These are phyloP conservation scores for Hibiscus tridactylites DNA, from an alignment of 345 rosid species.

Conservation along the genomic window DNA sequence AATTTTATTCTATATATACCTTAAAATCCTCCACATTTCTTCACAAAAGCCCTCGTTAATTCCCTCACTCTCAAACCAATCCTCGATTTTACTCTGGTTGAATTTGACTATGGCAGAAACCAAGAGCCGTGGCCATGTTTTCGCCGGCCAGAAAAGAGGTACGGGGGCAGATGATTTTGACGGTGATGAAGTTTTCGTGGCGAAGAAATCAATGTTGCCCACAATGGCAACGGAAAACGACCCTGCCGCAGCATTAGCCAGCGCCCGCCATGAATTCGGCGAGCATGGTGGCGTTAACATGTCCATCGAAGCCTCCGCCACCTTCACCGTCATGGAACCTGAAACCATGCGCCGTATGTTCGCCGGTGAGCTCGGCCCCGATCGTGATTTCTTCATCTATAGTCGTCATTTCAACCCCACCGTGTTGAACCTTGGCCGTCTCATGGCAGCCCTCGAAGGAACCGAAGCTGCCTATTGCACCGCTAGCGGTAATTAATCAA, in stretches of 20 bases:
- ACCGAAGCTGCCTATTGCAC: slow-evolving; percentile 98
- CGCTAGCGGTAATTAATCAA: slow-evolving; percentile 56
- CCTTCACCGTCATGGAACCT: slow-evolving; percentile 98
- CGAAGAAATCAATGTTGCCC: slow-evolving; percentile 43
- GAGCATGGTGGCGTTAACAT: slow-evolving; percentile 98
- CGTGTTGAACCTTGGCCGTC: slow-evolving; percentile 81
- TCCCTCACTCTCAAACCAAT: no score
- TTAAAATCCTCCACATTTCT: no score
- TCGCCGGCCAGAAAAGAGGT: slow-evolving; percentile 44
- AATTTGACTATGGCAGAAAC: slow-evolving; percentile 31
- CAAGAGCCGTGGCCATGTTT: slow-evolving; percentile 20
- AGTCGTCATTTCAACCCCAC: slow-evolving; percentile 99
- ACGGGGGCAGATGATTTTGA: slow-evolving; percentile 35
- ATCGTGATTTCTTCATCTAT: slow-evolving; percentile 85
- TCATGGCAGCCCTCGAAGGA: slow-evolving; percentile 97
- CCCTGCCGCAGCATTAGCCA: slow-evolving; percentile 75
- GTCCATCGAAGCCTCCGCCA: slow-evolving; percentile 99
- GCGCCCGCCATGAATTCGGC: slow-evolving; percentile 81
- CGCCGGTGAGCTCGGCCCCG: slow-evolving; percentile 91
- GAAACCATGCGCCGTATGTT: slow-evolving; percentile 92
- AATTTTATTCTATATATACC: no score
- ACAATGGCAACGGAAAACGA: slow-evolving; percentile 28
- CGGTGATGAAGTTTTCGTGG: slow-evolving; percentile 20
- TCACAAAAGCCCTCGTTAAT: no score
- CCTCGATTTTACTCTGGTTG: no score